A percentile compares a stretch with the other conserved stretches of the same genome.
phyloP scores from a whole-genome alignment of 1,139 yeast genomes.

The Tardiomyces depauwii region DNA sequence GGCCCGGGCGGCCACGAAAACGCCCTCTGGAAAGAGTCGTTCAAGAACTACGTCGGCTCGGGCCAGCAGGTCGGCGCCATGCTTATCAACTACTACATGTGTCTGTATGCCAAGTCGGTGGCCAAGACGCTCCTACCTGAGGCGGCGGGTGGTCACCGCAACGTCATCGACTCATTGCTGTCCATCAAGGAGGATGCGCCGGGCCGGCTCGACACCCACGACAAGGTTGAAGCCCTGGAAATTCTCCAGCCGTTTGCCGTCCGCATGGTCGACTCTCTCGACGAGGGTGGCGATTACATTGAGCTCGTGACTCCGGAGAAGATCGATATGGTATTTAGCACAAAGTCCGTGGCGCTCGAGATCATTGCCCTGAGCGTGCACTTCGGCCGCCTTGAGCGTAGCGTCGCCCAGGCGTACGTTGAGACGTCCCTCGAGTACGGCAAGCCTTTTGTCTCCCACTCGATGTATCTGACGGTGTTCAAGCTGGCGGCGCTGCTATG shows the following conservation, averaged over 20 bases:
- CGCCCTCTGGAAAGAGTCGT: neutral
- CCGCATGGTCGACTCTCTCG: constrained; percentile 26
- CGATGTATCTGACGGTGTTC: constrained; percentile 37
- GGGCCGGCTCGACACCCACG: neutral
- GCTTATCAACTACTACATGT: constrained; percentile 15
- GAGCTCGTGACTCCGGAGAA: constrained; percentile 28
- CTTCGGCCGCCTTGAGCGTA: constrained; percentile 18
- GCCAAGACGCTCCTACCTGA: constrained; percentile 7
- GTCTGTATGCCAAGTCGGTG: constrained; percentile 16
- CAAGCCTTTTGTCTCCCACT: constrained; percentile 18
- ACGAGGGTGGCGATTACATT: constrained; percentile 32
- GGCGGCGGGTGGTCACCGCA: constrained; percentile 4
- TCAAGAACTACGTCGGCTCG: constrained; percentile 13
- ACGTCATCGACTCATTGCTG: constrained; percentile 1
- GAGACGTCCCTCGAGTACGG: constrained; percentile 26
- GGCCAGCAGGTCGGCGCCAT: constrained; percentile 24
- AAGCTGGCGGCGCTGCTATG: constrained; percentile 47
- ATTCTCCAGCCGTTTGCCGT: constrained; percentile 22
- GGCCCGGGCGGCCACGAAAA: neutral
- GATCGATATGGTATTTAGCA: constrained; percentile 29
- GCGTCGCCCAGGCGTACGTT: constrained; percentile 25
- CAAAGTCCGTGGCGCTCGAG: constrained; percentile 35
- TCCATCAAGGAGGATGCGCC: neutral
- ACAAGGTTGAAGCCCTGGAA: constrained; percentile 14
- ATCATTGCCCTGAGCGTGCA: constrained; percentile 31